phyloP scores from a whole-genome alignment of 805 yeast genomes.

The Metschnikowia picachoensis region DNA sequence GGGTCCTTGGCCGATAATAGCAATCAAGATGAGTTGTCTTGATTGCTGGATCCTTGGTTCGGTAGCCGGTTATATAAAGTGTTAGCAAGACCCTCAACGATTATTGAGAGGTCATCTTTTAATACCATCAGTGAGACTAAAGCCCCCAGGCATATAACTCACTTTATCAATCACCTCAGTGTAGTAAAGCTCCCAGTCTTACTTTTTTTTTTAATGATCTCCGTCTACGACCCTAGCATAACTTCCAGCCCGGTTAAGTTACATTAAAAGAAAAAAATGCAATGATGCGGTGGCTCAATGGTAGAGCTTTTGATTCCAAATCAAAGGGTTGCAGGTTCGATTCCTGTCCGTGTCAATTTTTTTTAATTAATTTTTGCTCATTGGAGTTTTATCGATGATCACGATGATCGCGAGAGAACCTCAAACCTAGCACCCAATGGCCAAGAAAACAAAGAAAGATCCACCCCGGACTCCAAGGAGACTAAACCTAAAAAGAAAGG shows the following conservation, averaged over 20 bases:
- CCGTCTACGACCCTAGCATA: too few relatives aligned
- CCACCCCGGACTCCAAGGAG: slow-evolving; percentile 5
- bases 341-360: slow-evolving; percentile 22
- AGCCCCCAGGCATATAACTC: too few relatives aligned
- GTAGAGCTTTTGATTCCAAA: slow-evolving; percentile 25
- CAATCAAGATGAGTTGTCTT: too few relatives aligned
- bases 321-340: slow-evolving; percentile 25
- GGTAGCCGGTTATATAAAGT: too few relatives aligned
- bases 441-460: slow-evolving; percentile 7
- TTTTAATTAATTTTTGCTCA: not conserved
- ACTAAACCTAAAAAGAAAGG: slow-evolving; percentile 5
- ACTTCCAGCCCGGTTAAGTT: not conserved
- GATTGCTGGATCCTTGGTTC: too few relatives aligned
- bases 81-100: too few relatives aligned
- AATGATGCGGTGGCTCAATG: slow-evolving; percentile 24
- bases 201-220: too few relatives aligned
- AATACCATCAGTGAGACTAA: too few relatives aligned
- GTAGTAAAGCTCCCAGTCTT: too few relatives aligned
- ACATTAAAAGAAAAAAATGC: not conserved
- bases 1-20: too few relatives aligned
- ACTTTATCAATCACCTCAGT: too few relatives aligned
- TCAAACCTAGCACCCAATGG: not conserved
- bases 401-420: not conserved
- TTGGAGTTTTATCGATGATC: not conserved
- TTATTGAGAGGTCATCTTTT: too few relatives aligned